These are phyloP conservation scores for Umbelopsis vinacea DNA, from an alignment of 192 early-diverging fungal species.

Conservation along the genomic window DNA sequence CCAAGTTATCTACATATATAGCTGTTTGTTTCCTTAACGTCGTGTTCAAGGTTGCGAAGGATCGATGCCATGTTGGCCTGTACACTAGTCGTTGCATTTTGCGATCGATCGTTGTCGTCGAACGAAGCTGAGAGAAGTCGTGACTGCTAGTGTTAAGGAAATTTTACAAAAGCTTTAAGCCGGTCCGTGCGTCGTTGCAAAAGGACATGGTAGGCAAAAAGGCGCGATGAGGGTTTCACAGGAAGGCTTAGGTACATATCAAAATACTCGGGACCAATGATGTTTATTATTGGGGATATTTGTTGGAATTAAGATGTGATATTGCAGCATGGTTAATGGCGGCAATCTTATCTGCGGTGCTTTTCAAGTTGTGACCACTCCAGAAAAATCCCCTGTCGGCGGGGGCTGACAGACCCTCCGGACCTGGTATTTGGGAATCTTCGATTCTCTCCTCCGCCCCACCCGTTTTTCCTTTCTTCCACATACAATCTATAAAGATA, in stretches of 20 bases:
- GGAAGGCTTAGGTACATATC: no score
- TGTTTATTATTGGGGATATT: no score
- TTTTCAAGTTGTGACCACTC: no score
- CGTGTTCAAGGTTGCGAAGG: neutral
- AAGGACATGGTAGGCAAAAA: neutral
- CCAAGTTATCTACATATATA: neutral
- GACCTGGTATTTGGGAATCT: no score
- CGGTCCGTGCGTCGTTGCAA: neutral
- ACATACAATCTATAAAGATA: neutral
- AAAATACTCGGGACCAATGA: no score
- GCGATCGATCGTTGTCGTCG: neutral
- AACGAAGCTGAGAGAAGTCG: neutral
- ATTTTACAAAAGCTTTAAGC: neutral
- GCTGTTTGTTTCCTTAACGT: conserved; percentile 1
- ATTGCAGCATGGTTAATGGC: no score
- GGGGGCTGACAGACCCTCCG: no score
- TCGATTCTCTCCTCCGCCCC: no score
- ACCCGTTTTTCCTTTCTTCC: neutral
- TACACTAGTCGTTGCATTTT: neutral
- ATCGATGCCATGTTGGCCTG: neutral
- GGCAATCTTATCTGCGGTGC: no score
- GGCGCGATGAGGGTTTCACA: no score
- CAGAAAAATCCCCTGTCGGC: no score
- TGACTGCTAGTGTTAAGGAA: neutral
- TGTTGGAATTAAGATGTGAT: no score